Conservation (phyloP, 179 eudicot species). For the Patellifolia procumbens region DNA sequence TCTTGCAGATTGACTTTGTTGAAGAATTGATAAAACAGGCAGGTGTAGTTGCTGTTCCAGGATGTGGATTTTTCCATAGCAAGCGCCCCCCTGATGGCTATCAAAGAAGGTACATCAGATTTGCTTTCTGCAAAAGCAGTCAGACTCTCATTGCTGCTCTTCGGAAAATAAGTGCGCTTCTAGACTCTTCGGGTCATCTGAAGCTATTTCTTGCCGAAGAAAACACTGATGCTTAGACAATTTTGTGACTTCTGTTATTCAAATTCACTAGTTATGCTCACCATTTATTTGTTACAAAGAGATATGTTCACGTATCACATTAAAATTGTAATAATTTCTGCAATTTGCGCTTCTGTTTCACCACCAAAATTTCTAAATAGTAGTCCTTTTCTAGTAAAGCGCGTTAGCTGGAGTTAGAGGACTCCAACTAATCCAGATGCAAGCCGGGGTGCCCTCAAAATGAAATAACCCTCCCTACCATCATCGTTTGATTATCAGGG, state of each 20-base stretch:
- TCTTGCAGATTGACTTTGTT: constrained; percentile 64
- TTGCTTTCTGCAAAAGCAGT: constrained; percentile 89
- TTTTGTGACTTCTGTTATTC: not conserved
- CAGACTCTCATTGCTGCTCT: constrained; percentile 66
- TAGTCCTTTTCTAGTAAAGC: not conserved
- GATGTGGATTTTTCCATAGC: constrained; percentile 81
- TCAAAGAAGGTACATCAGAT: constrained; percentile 64
- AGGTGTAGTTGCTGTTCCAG: constrained; percentile 89
- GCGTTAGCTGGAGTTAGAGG: not conserved
- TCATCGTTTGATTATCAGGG: too few relatives aligned
- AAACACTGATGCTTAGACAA: constrained; percentile 6
- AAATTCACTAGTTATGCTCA: not conserved
- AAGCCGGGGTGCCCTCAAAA: too few relatives aligned
- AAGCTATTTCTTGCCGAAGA: constrained; percentile 38
- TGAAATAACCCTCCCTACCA: too few relatives aligned
- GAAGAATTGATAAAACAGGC: constrained; percentile 78
- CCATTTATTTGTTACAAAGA: not conserved
- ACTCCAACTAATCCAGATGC: not conserved
- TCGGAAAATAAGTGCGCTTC: constrained; percentile 47
- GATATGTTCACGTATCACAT: not conserved
- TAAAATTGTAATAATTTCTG: constrained; percentile 1
- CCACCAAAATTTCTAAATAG: not conserved
- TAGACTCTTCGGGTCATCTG: constrained; percentile 57
- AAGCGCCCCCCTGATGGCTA: constrained; percentile 37
- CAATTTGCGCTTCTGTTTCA: not conserved